Percentiles rank a stretch among this genome's conserved stretches.
Conservation (phyloP, 1,139 yeast genomes). For the Saccharomyces hybrid region DNA sequence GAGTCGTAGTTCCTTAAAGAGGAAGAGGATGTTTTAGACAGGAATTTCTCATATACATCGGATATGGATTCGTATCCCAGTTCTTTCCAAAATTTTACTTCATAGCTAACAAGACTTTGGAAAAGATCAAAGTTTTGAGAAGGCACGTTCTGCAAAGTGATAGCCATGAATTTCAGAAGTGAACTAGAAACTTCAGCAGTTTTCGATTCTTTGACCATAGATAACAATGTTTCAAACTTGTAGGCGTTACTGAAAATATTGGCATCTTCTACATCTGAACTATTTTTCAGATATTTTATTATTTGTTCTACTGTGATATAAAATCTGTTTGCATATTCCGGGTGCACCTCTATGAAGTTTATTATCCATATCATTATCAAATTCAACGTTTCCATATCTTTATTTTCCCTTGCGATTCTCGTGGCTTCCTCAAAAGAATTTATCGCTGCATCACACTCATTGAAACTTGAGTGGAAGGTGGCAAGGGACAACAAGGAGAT, state of each 20-base stretch:
- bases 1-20: background rate
- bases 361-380: constrained; percentile 76
- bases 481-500: constrained; percentile 78
- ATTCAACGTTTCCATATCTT: constrained; percentile 65
- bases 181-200: constrained; percentile 18
- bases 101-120: constrained; percentile 5
- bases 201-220: constrained; percentile 16
- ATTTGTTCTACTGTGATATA: constrained; percentile 48
- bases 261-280: constrained; percentile 18
- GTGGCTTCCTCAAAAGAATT: constrained; percentile 84
- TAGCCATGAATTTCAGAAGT: constrained; percentile 17
- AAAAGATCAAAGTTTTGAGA: constrained; percentile 8
- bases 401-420: constrained; percentile 78
- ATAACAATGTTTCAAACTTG: constrained; percentile 22
- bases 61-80: constrained; percentile 12
- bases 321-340: constrained; percentile 44
- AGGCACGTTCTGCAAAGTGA: constrained; percentile 14
- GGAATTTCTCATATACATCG: constrained; percentile 7
- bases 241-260: constrained; percentile 25
- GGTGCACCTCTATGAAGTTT: constrained; percentile 60
- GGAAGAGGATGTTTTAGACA: background rate
- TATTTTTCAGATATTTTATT: constrained; percentile 47
- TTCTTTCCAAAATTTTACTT: constrained; percentile 11
- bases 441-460: constrained; percentile 66
- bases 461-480: constrained; percentile 67